Evolutionary conservation across 2,329 filamentous ascomycete genomes (phyloP).

Genomic region (Knufia fluminis): DNA sequence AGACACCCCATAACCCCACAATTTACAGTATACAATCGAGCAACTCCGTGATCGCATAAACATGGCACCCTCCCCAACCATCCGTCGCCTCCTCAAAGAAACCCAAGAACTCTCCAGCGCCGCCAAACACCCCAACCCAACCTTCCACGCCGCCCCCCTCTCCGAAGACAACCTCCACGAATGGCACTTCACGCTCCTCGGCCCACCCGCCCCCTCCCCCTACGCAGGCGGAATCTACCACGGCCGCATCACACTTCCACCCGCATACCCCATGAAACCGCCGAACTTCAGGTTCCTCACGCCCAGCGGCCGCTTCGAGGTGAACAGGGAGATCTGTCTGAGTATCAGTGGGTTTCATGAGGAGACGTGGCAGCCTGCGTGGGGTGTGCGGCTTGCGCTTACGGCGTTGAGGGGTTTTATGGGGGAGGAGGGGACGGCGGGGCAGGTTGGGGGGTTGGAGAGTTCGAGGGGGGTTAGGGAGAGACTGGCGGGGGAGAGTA

Average conservation of each 20-base stretch:
- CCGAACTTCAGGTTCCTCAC: constrained; percentile 95
- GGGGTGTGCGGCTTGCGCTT: constrained; percentile 87
- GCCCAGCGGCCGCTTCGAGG: constrained; percentile 84
- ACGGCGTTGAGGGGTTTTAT: constrained; percentile 76
- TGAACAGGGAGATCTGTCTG: constrained; percentile 93
- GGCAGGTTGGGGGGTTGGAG: constrained; percentile 85
- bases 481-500: constrained; percentile 59
- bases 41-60: not conserved
- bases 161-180: constrained; percentile 88
- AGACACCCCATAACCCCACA: not conserved
- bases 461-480: constrained; percentile 58
- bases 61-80: constrained; percentile 28
- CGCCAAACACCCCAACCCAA: constrained; percentile 64
- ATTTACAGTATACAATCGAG: not conserved
- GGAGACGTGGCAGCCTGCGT: constrained; percentile 97
- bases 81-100: constrained; percentile 57
- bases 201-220: constrained; percentile 67
- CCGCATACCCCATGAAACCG: constrained; percentile 81
- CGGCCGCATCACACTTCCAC: constrained; percentile 83
- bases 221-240: constrained; percentile 85
- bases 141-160: constrained; percentile 71
- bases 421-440: constrained; percentile 70
- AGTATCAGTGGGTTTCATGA: constrained; percentile 92
- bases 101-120: constrained; percentile 71
- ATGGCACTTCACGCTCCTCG: constrained; percentile 97